A percentile compares a stretch with the other conserved stretches of the same genome.
phyloP scores from a whole-genome alignment of 2,329 filamentous ascomycete species.

The Botrytis elliptica region DNA sequence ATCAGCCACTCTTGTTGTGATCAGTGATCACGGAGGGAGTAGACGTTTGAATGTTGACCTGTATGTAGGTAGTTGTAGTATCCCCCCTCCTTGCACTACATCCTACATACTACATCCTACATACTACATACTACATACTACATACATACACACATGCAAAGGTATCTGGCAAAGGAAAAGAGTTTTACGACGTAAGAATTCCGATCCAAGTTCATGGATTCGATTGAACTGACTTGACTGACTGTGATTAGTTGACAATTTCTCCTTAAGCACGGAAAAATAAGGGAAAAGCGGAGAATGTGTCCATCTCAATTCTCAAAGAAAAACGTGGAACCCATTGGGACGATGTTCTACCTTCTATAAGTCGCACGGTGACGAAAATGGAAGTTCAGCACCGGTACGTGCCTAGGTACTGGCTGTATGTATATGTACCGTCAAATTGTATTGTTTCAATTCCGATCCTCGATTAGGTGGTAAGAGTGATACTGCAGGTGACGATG shows the following conservation, averaged over 20 bases:
- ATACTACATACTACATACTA: not conserved
- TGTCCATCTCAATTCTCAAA: not conserved
- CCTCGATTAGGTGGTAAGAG: not conserved
- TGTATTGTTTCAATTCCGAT: not conserved
- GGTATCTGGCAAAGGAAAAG: not conserved
- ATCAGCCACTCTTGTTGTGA: not conserved
- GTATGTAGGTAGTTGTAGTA: not conserved
- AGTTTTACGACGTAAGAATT: not conserved
- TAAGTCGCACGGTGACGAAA: not conserved
- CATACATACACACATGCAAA: not conserved
- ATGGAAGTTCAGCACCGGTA: not conserved
- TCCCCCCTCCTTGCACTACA: not conserved
- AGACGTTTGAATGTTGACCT: not conserved
- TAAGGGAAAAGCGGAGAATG: slow-evolving; percentile 2
- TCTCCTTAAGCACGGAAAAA: slow-evolving; percentile 4
- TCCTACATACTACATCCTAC: not conserved
- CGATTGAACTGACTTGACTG: not conserved
- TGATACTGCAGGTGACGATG: not conserved
- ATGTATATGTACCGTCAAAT: not conserved
- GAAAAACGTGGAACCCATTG: slow-evolving; percentile 9
- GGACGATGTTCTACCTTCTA: not conserved
- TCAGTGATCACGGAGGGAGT: not conserved
- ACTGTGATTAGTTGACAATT: not conserved
- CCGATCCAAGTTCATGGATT: not conserved
- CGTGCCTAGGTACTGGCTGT: not conserved